Percentiles rank a stretch among this genome's conserved stretches.
Conservation (phyloP, 306 rosid species). For the Rosa chinensis region DNA sequence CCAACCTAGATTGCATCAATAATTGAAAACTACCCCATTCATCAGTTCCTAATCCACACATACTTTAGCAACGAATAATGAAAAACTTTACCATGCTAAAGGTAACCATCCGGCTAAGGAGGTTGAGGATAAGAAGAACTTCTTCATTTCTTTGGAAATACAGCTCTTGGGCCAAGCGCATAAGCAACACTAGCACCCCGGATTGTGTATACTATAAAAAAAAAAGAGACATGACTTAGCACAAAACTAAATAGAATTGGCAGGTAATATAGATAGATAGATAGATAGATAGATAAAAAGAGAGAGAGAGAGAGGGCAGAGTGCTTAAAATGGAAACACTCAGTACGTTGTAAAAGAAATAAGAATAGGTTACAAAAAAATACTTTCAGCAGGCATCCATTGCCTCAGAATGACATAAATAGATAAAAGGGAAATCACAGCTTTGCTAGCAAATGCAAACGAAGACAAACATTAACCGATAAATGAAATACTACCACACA, state of each 20-base stretch:
- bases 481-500: neutral
- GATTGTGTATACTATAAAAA: conserved; percentile 62
- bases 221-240: conserved; percentile 24
- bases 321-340: neutral
- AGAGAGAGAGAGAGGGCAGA: neutral
- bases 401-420: neutral
- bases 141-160: conserved; percentile 59
- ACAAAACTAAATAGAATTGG: neutral
- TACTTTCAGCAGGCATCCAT: neutral
- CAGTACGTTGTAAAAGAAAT: neutral
- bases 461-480: neutral
- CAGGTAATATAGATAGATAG: neutral
- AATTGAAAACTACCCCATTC: neutral
- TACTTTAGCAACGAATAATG: neutral
- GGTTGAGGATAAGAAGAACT: conserved; percentile 67
- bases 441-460: neutral
- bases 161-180: conserved; percentile 74
- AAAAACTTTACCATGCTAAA: conserved; percentile 58
- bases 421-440: neutral
- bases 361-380: neutral
- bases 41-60: neutral
- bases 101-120: conserved; percentile 75
- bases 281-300: too few relatives aligned
- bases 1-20: neutral
- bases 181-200: conserved; percentile 71